phyloP scores from a whole-genome alignment of 345 rosid genomes.

The Acer saccharum region DNA sequence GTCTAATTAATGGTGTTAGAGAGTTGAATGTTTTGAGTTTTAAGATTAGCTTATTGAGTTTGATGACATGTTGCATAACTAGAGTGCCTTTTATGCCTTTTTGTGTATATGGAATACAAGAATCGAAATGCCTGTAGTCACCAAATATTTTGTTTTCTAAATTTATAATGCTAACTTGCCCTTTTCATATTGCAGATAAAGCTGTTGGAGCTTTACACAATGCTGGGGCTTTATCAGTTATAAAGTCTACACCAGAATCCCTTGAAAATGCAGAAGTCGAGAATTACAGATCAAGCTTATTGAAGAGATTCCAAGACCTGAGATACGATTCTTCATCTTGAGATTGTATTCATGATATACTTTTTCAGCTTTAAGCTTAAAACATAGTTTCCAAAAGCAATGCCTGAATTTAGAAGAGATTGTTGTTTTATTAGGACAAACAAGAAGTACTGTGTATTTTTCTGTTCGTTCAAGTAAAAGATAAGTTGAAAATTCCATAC shows the following conservation, averaged over 20 bases:
- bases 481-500: background rate
- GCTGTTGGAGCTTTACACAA: conserved; percentile 61
- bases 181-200: conserved; percentile 56
- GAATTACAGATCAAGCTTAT: conserved; percentile 54
- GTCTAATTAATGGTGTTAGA: background rate
- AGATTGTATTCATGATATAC: conserved; percentile 1
- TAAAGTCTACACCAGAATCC: conserved; percentile 60
- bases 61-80: background rate
- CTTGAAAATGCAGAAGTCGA: conserved; percentile 55
- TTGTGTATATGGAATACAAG: background rate
- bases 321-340: conserved; percentile 32
- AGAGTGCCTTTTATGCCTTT: background rate
- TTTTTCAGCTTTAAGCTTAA: background rate
- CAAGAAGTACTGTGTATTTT: background rate
- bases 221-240: conserved; percentile 57
- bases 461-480: background rate
- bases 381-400: conserved; percentile 1
- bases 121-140: background rate
- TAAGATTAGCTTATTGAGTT: background rate
- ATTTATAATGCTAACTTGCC: background rate
- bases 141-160: background rate
- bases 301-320: conserved; percentile 66
- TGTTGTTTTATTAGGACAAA: background rate
- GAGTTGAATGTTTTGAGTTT: background rate
- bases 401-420: background rate